phyloP scores from a whole-genome alignment of 441 rosid species.

The Bruguiera hainesii region DNA sequence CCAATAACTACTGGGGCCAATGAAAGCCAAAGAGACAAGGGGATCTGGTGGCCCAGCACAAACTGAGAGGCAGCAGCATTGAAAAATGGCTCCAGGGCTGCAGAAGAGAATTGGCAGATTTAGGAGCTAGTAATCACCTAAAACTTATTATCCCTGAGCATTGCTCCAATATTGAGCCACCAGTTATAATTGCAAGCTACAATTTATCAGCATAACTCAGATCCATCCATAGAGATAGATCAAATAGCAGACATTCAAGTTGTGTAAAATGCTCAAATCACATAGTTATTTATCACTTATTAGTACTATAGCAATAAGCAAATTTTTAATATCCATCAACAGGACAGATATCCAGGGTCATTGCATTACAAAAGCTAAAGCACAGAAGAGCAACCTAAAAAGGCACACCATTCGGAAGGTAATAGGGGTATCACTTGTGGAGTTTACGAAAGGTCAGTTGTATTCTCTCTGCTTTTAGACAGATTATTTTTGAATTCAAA shows the following conservation, averaged over 20 bases:
- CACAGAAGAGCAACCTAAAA: too few relatives aligned
- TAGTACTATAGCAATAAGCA: neutral
- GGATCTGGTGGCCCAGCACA: constrained; percentile 53
- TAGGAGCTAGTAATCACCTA: neutral
- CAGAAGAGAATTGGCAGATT: constrained; percentile 8
- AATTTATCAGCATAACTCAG: too few relatives aligned
- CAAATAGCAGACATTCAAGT: too few relatives aligned
- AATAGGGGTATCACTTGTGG: too few relatives aligned
- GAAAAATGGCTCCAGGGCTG: constrained; percentile 68
- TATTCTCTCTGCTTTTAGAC: too few relatives aligned
- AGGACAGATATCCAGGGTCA: neutral
- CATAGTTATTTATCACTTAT: neutral
- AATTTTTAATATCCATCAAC: neutral
- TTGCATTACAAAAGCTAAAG: neutral
- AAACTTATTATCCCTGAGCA: neutral
- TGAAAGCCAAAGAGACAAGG: constrained; percentile 55
- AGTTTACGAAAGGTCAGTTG: too few relatives aligned
- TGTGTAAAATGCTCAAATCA: neutral
- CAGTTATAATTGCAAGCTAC: neutral
- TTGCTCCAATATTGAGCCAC: neutral
- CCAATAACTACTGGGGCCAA: constrained; percentile 64
- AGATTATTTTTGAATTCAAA: too few relatives aligned
- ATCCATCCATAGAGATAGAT: too few relatives aligned
- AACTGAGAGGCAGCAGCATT: constrained; percentile 63
- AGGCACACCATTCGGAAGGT: too few relatives aligned